Evolutionary conservation across 2,329 filamentous ascomycete genomes (phyloP).

Genomic region (Acrodontium crateriforme): DNA sequence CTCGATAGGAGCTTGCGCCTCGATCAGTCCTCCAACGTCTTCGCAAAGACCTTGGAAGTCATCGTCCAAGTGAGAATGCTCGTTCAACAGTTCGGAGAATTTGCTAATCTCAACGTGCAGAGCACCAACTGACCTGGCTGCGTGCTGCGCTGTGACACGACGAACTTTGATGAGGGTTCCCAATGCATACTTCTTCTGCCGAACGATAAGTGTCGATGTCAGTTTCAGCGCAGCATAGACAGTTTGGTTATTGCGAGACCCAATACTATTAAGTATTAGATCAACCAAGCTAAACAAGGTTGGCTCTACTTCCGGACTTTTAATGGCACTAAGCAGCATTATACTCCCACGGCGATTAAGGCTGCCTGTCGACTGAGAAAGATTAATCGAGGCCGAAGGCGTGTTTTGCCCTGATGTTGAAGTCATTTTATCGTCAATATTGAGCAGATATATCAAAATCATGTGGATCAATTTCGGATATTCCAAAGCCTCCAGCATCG

Average conservation of each 20-base stretch:
- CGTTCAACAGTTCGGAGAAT: slow-evolving; percentile 55
- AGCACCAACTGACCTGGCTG: slow-evolving; percentile 55
- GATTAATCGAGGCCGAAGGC: slow-evolving; percentile 17
- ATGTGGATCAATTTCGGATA: slow-evolving; percentile 90
- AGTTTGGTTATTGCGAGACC: slow-evolving; percentile 75
- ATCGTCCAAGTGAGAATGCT: slow-evolving; percentile 56
- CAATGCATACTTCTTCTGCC: slow-evolving; percentile 78
- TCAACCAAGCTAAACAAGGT: slow-evolving; percentile 88
- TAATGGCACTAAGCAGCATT: slow-evolving; percentile 68
- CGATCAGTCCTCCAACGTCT: slow-evolving; percentile 39
- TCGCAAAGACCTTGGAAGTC: slow-evolving; percentile 58
- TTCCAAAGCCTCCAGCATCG: slow-evolving; percentile 80
- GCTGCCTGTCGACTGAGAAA: slow-evolving; percentile 39
- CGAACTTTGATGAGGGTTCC: slow-evolving; percentile 60
- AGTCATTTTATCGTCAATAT: slow-evolving; percentile 47
- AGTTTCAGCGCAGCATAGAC: slow-evolving; percentile 80
- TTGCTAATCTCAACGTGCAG: slow-evolving; percentile 63
- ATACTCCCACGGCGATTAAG: slow-evolving; percentile 77
- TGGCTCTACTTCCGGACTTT: slow-evolving; percentile 64
- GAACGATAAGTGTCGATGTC: slow-evolving; percentile 69
- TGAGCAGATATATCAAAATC: slow-evolving; percentile 82
- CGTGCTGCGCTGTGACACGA: slow-evolving; percentile 38
- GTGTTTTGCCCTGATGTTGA: slow-evolving; percentile 8
- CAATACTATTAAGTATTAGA: slow-evolving; percentile 70
- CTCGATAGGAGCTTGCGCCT: slow-evolving; percentile 14